Evolutionary conservation across 495 filamentous ascomycete genomes (phyloP), one percentile per base, ranked within the genome.

Genomic region (Pseudevernia furfuracea): DNA sequence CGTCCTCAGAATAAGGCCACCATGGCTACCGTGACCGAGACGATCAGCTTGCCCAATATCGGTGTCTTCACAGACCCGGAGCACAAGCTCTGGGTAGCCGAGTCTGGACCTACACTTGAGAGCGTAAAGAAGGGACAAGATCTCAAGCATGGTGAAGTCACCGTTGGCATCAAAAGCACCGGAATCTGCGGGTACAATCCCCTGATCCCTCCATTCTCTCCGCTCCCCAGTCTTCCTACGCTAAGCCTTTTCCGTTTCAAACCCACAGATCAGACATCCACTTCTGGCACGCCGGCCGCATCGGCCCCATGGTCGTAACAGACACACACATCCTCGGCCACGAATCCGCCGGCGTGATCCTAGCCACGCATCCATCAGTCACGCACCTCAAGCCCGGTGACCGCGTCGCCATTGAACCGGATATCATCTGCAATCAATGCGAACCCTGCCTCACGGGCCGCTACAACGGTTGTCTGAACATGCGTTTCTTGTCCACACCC

Each of bases 31-130:
- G 63, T 64, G n/a, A 61, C 65, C 30, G 61, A 64, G 6, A 61
- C 68, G 3, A 46, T 71, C 41, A 66, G 59, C 37, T 96, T 95
- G 80, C 73, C 89, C 63, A 97, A 96, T 77, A 92, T 97, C 70
- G 93, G 90, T 69, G 91, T 96, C 59, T 97, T 88, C 81, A 97
- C 92, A 58, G 95, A 96, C 76, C 91, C 92, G 37, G 81, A 84
- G 36, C 92, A 97, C 72, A 89, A 96, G 68, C 80, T 97, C 59
- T 97, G 92, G 90, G 85, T 96, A 52, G 88, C 83, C 59, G 87
- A 90, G 52, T 85, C 90, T 1, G 79, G 79, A 61, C 93, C 93
- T 2, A 85, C 84, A 21, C 76, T 89, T 7, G 89, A 95, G 72
- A 84, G 86, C 66, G 84, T 94, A 38, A 82, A 87, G 72, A 84